Conservation (phyloP, 495 filamentous ascomycete genomes). For the Cercophora newfieldiana region DNA sequence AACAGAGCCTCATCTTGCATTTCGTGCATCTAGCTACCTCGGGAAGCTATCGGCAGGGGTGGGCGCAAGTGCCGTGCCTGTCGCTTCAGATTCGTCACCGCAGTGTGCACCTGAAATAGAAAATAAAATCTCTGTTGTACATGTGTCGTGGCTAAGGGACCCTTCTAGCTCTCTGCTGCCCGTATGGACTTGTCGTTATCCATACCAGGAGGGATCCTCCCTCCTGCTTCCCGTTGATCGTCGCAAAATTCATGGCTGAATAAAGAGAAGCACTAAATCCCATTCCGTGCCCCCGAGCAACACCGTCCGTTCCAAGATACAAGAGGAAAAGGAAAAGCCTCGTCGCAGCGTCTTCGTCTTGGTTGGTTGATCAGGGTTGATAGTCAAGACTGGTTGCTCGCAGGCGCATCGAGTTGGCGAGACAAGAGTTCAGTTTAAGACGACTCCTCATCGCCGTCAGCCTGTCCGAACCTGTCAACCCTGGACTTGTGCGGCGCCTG, state of each 20-base stretch:
- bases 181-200: constrained; percentile 27
- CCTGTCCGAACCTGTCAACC: constrained; percentile 41
- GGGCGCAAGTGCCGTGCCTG: too few species aligned
- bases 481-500: background rate
- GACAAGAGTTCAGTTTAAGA: constrained; percentile 33
- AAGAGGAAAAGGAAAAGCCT: constrained; percentile 36
- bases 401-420: constrained; percentile 35
- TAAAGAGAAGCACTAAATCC: constrained; percentile 34
- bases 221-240: constrained; percentile 29
- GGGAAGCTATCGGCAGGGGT: too few species aligned
- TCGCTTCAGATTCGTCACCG: too few species aligned
- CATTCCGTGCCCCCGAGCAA: constrained; percentile 43
- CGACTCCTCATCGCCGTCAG: constrained; percentile 48
- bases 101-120: background rate
- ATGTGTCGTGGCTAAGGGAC: constrained; percentile 18
- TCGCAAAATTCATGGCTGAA: constrained; percentile 38
- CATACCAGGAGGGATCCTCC: constrained; percentile 25
- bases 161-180: constrained; percentile 15
- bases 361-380: constrained; percentile 27
- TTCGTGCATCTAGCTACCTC: too few species aligned
- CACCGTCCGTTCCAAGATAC: constrained; percentile 49
- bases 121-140: constrained; percentile 30
- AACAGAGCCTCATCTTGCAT: too few species aligned
- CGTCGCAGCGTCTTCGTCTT: constrained; percentile 28
- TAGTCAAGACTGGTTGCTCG: constrained; percentile 32